Evolutionary conservation across 164 flowering plant genomes (phyloP).

Genomic region (Liquidambar formosana): DNA sequence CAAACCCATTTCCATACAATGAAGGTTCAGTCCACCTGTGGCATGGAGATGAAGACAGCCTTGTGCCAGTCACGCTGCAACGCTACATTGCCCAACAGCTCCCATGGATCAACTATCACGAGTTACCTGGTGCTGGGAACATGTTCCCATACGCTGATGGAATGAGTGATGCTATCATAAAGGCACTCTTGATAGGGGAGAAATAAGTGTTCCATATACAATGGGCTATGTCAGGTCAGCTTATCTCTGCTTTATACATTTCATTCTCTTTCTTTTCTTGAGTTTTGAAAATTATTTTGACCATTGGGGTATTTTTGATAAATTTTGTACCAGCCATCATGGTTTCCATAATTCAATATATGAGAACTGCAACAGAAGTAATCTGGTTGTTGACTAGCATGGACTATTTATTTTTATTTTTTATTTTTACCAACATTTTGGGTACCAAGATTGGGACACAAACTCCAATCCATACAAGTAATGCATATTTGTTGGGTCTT

Average conservation of each 20-base stretch:
- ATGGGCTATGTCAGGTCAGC: background rate
- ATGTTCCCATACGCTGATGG: conserved; percentile 45
- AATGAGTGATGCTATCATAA: conserved; percentile 31
- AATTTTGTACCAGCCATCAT: background rate
- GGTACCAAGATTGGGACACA: too few species aligned
- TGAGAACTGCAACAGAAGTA: background rate
- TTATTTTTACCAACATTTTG: too few species aligned
- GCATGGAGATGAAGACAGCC: conserved; percentile 70
- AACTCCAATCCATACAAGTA: too few species aligned
- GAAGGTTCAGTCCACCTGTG: conserved; percentile 74
- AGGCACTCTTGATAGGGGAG: conserved; percentile 28
- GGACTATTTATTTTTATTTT: too few species aligned
- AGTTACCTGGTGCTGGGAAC: conserved; percentile 62
- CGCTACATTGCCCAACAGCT: conserved; percentile 53
- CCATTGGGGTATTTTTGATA: background rate
- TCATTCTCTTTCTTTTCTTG: background rate
- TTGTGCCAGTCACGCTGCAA: conserved; percentile 53
- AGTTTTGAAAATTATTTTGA: background rate
- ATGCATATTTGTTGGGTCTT: too few species aligned
- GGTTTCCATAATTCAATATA: background rate
- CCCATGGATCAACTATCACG: conserved; percentile 77
- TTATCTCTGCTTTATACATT: background rate
- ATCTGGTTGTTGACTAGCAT: too few species aligned
- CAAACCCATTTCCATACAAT: conserved; percentile 58
- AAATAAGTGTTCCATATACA: conserved; percentile 10